These are phyloP conservation scores for Piloderma croceum DNA, from an alignment of 768 basidiomycete genomes.

Conservation along the genomic window DNA sequence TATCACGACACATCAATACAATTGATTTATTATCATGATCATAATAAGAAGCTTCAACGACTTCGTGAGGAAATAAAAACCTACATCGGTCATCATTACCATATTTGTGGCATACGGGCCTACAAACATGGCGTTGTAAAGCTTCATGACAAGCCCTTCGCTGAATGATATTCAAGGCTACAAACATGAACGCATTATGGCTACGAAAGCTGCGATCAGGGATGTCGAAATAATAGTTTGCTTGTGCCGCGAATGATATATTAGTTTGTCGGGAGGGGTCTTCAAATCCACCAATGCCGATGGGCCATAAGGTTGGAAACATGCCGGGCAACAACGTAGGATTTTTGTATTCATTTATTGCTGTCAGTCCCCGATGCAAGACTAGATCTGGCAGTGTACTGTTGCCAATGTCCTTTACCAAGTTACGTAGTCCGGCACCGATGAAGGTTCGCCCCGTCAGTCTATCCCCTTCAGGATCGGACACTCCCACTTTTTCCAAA, in stretches of 20 bases:
- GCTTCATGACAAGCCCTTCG: too few relatives aligned
- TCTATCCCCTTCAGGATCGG: too few relatives aligned
- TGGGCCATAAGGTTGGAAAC: too few relatives aligned
- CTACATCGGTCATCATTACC: too few relatives aligned
- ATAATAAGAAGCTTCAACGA: slow-evolving; percentile 22
- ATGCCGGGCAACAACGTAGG: too few relatives aligned
- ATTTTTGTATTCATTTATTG: slow-evolving; percentile 29
- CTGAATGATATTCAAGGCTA: slow-evolving; percentile 23
- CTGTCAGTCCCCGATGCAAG: slow-evolving; percentile 12
- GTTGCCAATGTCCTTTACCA: too few relatives aligned
- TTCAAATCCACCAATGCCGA: slow-evolving; percentile 10
- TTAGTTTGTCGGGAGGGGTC: neutral
- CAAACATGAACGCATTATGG: slow-evolving; percentile 24
- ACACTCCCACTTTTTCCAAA: too few relatives aligned
- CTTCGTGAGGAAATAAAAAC: too few relatives aligned
- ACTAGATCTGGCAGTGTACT: slow-evolving; percentile 21
- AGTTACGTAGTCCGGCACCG: slow-evolving; percentile 21
- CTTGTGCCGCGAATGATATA: slow-evolving; percentile 19
- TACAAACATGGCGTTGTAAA: too few relatives aligned
- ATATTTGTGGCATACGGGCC: too few relatives aligned
- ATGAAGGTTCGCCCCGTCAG: slow-evolving; percentile 18
- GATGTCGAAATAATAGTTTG: too few relatives aligned
- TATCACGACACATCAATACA: slow-evolving; percentile 24
- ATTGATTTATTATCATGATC: slow-evolving; percentile 27
- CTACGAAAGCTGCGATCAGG: slow-evolving; percentile 15